Conservation (phyloP, 2,329 filamentous ascomycete genomes). For the Fusarium udum region DNA sequence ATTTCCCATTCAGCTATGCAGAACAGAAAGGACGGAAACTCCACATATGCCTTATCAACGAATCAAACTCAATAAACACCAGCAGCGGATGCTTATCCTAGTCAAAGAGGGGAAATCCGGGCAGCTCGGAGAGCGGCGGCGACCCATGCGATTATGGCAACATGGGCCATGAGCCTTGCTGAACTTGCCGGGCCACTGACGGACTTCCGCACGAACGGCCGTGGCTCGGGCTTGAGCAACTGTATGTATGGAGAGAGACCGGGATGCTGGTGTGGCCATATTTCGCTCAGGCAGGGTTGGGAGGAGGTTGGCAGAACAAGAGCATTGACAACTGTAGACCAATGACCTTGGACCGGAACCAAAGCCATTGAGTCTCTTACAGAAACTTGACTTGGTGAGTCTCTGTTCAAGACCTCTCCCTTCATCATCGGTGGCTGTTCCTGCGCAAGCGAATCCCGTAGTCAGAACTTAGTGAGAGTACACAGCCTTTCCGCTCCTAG, state of each 20-base stretch:
- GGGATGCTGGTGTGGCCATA: constrained; percentile 35
- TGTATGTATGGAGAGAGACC: constrained; percentile 20
- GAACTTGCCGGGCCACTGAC: constrained; percentile 21
- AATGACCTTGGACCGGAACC: not conserved
- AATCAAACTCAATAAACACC: constrained; percentile 20
- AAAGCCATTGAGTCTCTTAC: not conserved
- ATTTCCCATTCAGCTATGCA: constrained; percentile 6
- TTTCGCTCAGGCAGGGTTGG: constrained; percentile 29
- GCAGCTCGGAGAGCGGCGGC: constrained; percentile 33
- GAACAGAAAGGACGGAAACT: not conserved
- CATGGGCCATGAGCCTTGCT: constrained; percentile 7
- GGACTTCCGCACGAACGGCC: constrained; percentile 40
- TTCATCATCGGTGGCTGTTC: constrained; percentile 22
- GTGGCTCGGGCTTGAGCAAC: constrained; percentile 39
- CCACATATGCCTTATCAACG: constrained; percentile 14
- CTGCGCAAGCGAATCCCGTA: constrained; percentile 35
- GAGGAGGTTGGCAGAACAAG: constrained; percentile 38
- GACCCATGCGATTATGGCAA: constrained; percentile 25
- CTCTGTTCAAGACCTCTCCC: constrained; percentile 4
- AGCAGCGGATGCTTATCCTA: constrained; percentile 34
- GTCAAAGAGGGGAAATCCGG: constrained; percentile 34
- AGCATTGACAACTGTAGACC: constrained; percentile 24
- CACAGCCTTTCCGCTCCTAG: constrained; percentile 31
- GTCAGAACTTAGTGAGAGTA: constrained; percentile 32
- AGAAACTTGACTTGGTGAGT: not conserved